Base-by-base conservation (phyloP, 2,329 filamentous ascomycete genomes). In the Geosmithia morbida region DNA sequence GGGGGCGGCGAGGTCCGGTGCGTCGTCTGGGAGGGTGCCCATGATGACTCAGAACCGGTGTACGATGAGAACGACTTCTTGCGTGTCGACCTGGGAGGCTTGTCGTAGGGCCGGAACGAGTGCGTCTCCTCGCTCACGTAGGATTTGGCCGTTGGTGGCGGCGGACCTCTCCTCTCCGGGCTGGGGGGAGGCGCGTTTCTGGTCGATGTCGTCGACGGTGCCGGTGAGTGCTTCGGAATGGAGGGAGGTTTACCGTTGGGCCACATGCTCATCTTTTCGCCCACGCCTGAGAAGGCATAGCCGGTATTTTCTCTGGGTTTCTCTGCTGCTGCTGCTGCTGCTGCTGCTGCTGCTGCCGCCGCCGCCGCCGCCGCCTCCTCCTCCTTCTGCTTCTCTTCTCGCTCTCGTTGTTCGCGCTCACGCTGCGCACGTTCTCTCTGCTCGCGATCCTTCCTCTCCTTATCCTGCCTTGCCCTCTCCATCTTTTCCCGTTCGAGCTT, bases 1-100 rank as follows among this genome's bases (percentile, higher is more conserved):
- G 85, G 83, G 16, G 89, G 87, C 8, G 89, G 86, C 5, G 86
- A 87, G 7, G 89, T 94, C 49, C 81, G 80, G 11, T 86, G 75
- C 1, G 89, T 96, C 16, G 86, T 88, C 50, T 87, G 80, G 10
- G 87, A 94, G 1, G 85, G 77, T 2, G 87, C 84, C 64, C 90
- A 96, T 1, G 87, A 94, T 14, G 84, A 85, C 57, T 94, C 87
- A 16, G 88, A 94, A 56, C 61, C 63, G 7, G 82, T 81, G 20
- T 83, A 69, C 0, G 84, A 84, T 26, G 83, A 81, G 17, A 76
- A 70, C n/a, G 83, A 83, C 49, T 76, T 77, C 51, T 75, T 77
- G 52, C 78, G 75, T 17, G 33, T 16, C 8, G 73, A 70, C 47
- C 70, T 70, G 56, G 74, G 79, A 2, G 81, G 75, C 54, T 78